A percentile compares a stretch with the other conserved stretches of the same genome.
phyloP scores from a whole-genome alignment of 305 asterid species.

The Fraxinus sp. region DNA sequence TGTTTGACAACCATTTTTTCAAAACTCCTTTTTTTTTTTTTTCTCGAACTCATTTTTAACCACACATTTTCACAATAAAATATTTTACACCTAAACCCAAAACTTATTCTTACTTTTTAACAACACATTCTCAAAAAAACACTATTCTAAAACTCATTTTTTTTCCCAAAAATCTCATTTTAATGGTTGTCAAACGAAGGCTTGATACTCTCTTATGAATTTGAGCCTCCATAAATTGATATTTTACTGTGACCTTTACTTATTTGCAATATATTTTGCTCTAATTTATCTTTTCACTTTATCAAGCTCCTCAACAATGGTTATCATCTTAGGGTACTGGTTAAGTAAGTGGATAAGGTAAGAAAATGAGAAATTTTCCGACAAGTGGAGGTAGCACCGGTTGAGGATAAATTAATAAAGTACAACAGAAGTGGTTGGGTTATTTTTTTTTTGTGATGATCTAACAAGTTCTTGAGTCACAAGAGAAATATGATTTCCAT shows the following conservation, averaged over 20 bases:
- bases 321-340: background rate
- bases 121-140: too few species aligned
- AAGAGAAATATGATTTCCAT: background rate
- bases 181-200: too few species aligned
- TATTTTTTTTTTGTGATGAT: background rate
- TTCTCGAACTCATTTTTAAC: too few species aligned
- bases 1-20: too few species aligned
- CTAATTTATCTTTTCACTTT: background rate
- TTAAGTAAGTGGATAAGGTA: background rate
- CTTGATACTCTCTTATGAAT: background rate
- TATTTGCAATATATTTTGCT: background rate
- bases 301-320: background rate
- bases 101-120: too few species aligned
- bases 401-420: background rate
- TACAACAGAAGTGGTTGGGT: background rate
- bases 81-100: too few species aligned
- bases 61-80: too few species aligned
- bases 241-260: background rate
- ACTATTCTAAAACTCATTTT: too few species aligned
- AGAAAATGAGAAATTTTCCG: background rate
- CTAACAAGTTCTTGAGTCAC: background rate
- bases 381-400: background rate
- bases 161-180: too few species aligned
- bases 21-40: too few species aligned
- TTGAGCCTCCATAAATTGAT: background rate